A percentile compares a stretch with the other conserved stretches of the same genome.
These are phyloP conservation scores for Russula sp. DNA, from an alignment of 768 basidiomycete species.

Conservation along the genomic window DNA sequence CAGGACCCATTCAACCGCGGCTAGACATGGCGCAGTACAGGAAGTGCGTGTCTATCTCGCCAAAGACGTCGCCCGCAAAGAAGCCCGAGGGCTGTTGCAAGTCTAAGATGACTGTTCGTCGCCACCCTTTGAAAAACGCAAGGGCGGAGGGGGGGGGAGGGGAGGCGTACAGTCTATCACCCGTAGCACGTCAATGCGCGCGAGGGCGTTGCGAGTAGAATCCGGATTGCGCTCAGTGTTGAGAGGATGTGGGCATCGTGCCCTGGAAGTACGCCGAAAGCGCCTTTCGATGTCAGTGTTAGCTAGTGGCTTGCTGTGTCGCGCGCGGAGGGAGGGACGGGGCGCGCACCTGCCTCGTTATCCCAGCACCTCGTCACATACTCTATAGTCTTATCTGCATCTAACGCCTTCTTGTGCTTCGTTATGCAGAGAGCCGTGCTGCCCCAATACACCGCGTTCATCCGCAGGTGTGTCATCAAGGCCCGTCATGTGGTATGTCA, in stretches of 20 bases:
- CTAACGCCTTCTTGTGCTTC: conserved; percentile 69
- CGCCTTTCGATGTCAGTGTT: conserved; percentile 48
- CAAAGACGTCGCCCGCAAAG: no score
- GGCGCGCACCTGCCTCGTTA: conserved; percentile 64
- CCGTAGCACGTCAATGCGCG: conserved; percentile 61
- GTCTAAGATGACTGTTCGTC: no score
- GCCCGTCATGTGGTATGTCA: conserved; percentile 83
- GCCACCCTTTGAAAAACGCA: no score
- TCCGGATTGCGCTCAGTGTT: conserved; percentile 90
- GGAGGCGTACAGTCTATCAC: conserved; percentile 60
- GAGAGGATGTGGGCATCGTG: conserved; percentile 88
- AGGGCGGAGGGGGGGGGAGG: neutral
- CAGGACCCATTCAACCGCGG: no score
- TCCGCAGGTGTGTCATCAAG: conserved; percentile 76
- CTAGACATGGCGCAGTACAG: no score
- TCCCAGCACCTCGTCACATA: conserved; percentile 97
- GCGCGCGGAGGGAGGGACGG: no score
- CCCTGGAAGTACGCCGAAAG: conserved; percentile 85
- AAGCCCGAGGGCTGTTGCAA: no score
- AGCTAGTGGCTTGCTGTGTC: neutral
- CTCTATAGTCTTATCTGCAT: conserved; percentile 75
- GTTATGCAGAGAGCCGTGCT: conserved; percentile 81
- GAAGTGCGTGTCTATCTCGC: no score
- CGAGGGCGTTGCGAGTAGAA: conserved; percentile 77
- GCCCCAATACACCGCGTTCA: conserved; percentile 98